These are phyloP conservation scores for Parachaetomium inaequale DNA, from an alignment of 495 filamentous ascomycete genomes.

Conservation along the genomic window DNA sequence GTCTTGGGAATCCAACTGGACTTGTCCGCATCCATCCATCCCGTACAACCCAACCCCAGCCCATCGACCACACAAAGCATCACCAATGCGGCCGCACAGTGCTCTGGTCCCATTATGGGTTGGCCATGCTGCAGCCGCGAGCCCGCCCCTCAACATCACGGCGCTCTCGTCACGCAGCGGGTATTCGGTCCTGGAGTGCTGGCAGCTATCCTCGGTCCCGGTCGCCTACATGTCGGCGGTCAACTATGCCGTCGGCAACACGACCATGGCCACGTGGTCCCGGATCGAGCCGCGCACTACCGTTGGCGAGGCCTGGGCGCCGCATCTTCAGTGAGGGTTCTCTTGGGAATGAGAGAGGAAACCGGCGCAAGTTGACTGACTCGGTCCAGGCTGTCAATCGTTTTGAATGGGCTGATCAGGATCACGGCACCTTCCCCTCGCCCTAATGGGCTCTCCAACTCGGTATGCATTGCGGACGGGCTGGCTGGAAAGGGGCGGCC, in stretches of 20 bases:
- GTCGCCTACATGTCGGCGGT: slow-evolving; percentile 28
- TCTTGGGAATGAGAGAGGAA: not conserved
- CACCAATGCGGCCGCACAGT: not conserved
- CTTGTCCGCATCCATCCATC: not conserved
- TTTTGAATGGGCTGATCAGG: slow-evolving; percentile 30
- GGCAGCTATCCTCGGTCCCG: slow-evolving; percentile 25
- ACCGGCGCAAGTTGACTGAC: not conserved
- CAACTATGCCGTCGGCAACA: slow-evolving; percentile 30
- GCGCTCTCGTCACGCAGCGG: slow-evolving; percentile 29
- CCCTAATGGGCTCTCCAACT: not conserved
- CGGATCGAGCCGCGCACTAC: slow-evolving; percentile 25
- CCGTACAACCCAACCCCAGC: not conserved
- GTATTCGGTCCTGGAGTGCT: slow-evolving; percentile 32
- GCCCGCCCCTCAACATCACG: slow-evolving; percentile 25
- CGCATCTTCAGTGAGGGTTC: slow-evolving; percentile 25
- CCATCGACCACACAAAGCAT: not conserved
- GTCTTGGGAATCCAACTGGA: not conserved
- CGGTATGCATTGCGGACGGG: not conserved
- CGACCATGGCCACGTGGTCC: slow-evolving; percentile 28
- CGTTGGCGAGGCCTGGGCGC: slow-evolving; percentile 33
- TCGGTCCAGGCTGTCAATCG: slow-evolving; percentile 19
- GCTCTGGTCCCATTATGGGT: not conserved
- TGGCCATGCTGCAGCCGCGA: no score
- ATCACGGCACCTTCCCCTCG: slow-evolving; percentile 29
- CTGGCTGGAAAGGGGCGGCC: slow-evolving; percentile 9